Evolutionary conservation across 371 early-diverging fungal genomes (phyloP).

Genomic region (Mucor piriformis): DNA sequence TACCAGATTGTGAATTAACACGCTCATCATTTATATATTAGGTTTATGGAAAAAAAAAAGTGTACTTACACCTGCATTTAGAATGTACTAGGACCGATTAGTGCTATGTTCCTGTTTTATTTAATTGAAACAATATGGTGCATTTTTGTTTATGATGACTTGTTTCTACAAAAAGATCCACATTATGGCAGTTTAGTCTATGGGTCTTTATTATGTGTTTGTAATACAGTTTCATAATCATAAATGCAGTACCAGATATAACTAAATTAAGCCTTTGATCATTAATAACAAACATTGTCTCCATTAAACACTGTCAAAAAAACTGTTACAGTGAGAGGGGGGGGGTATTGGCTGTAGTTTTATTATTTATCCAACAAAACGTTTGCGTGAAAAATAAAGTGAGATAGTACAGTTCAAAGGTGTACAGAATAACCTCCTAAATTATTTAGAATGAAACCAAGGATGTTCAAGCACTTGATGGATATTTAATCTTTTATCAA

Average conservation of each 20-base stretch:
- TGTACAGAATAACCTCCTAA: neutral
- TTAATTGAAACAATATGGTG: neutral
- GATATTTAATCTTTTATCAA: conserved; percentile 51
- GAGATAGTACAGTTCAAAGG: neutral
- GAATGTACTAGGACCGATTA: neutral
- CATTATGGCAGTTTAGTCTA: neutral
- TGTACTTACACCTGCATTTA: neutral
- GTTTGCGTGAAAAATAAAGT: neutral
- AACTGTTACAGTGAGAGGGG: neutral
- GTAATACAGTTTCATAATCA: conserved; percentile 1
- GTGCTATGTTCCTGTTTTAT: neutral
- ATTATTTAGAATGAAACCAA: conserved; percentile 14
- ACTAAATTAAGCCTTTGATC: neutral
- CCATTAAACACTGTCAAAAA: neutral
- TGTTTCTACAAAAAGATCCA: neutral
- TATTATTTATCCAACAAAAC: neutral
- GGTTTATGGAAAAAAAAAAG: neutral
- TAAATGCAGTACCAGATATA: neutral
- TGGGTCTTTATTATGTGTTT: neutral
- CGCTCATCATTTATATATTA: too few species aligned
- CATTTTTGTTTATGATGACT: conserved; percentile 1
- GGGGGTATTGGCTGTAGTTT: neutral
- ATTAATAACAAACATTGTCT: too few species aligned
- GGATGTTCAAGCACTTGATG: conserved; percentile 56
- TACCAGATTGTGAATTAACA: too few species aligned